phyloP scores from a whole-genome alignment of 768 basidiomycete species.

The Tephrocybe sp. region DNA sequence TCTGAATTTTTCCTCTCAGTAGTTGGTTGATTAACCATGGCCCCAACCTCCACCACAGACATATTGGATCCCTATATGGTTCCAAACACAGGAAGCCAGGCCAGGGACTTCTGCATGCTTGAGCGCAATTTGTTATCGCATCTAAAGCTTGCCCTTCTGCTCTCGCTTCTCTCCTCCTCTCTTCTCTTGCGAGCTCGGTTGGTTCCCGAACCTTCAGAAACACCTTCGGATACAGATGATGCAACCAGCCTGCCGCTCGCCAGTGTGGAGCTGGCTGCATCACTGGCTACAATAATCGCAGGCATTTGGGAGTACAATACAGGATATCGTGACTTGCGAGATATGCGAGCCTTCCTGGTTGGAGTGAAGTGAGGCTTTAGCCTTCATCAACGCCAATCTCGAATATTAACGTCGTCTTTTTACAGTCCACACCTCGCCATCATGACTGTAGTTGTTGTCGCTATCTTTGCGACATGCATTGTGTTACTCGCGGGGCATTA shows the following conservation, averaged over 20 bases:
- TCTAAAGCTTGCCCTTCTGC: conserved; percentile 61
- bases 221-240: conserved; percentile 14
- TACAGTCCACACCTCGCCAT: conserved; percentile 51
- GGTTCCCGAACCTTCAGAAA: conserved; percentile 35
- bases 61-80: conserved; percentile 27
- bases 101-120: conserved; percentile 79
- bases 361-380: conserved; percentile 49
- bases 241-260: conserved; percentile 47
- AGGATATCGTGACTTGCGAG: conserved; percentile 55
- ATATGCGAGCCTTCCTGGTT: conserved; percentile 58
- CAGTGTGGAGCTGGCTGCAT: conserved; percentile 50
- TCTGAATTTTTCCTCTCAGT: not conserved
- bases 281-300: conserved; percentile 52
- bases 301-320: conserved; percentile 69
- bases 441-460: conserved; percentile 46
- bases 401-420: not conserved
- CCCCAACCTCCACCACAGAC: not conserved
- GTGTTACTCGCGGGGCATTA: conserved; percentile 40
- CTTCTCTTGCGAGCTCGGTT: conserved; percentile 62
- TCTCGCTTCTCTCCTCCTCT: conserved; percentile 64
- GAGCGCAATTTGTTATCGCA: conserved; percentile 76
- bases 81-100: conserved; percentile 55
- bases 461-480: conserved; percentile 53
- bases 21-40: not conserved
- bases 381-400: not conserved